Evolutionary conservation across 768 basidiomycete species (phyloP).

Genomic region (Mycena leptocephala): DNA sequence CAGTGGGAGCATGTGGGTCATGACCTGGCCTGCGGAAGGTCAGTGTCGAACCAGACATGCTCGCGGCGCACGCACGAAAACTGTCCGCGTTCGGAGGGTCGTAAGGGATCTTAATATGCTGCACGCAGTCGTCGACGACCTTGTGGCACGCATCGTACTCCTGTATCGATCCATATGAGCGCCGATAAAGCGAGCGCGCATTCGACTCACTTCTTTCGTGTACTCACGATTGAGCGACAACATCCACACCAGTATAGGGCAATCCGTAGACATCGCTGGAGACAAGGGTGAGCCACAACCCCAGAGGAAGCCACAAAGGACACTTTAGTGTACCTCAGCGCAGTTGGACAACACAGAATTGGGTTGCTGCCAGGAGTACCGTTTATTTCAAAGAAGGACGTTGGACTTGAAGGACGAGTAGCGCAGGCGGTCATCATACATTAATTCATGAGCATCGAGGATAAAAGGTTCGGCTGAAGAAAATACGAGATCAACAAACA

Average conservation of each 20-base stretch:
- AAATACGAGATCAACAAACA: neutral
- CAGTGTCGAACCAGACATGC: constrained; percentile 7
- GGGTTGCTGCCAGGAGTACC: neutral
- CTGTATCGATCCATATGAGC: constrained; percentile 53
- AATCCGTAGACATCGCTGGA: constrained; percentile 54
- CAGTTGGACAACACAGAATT: neutral
- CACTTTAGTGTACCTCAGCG: neutral
- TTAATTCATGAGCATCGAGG: neutral
- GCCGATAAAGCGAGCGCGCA: constrained; percentile 21
- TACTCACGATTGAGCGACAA: constrained; percentile 84
- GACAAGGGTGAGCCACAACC: neutral
- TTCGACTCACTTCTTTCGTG: constrained; percentile 68
- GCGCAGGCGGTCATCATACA: neutral
- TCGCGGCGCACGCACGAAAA: constrained; percentile 67
- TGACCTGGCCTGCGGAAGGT: constrained; percentile 69
- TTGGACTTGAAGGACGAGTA: neutral
- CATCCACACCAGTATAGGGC: constrained; percentile 87
- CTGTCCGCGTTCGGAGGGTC: constrained; percentile 74
- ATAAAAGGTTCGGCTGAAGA: neutral
- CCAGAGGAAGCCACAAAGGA: neutral
- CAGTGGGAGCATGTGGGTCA: constrained; percentile 83
- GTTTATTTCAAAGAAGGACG: neutral
- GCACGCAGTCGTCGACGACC: constrained; percentile 73
- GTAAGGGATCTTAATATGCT: constrained; percentile 69
- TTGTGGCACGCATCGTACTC: constrained; percentile 82